Conservation (phyloP, 305 asterid genomes). For the Solanum hybrid region DNA sequence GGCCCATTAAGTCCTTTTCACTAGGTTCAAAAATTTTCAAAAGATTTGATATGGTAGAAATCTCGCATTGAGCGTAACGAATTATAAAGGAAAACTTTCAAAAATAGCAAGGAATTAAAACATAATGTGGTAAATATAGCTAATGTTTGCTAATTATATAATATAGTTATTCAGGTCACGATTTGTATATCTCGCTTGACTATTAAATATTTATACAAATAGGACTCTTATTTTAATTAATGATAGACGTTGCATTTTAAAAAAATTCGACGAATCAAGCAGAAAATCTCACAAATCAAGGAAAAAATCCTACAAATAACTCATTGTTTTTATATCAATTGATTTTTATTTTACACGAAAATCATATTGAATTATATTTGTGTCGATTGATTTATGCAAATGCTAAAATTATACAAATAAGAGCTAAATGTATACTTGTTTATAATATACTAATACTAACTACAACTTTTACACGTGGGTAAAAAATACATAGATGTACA, state of each 20-base stretch:
- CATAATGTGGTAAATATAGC: background rate
- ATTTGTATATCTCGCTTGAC: too few relatives aligned
- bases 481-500: background rate
- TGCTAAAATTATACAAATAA: background rate
- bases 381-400: background rate
- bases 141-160: background rate
- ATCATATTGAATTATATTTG: too few relatives aligned
- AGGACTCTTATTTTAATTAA: too few relatives aligned
- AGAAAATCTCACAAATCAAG: too few relatives aligned
- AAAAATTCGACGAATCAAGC: too few relatives aligned
- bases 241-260: too few relatives aligned
- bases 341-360: too few relatives aligned
- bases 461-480: background rate
- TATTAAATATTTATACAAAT: too few relatives aligned
- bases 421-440: too few relatives aligned
- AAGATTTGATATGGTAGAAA: too few relatives aligned
- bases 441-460: background rate
- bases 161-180: background rate
- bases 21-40: too few relatives aligned
- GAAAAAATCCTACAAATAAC: background rate
- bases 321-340: background rate
- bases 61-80: background rate
- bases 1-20: background rate
- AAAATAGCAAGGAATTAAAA: too few relatives aligned
- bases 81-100: background rate